Evolutionary conservation across 2,329 filamentous ascomycete species (phyloP), one percentile per base, ranked within the genome.

Genomic region (Uncinocarpus reesii): DNA sequence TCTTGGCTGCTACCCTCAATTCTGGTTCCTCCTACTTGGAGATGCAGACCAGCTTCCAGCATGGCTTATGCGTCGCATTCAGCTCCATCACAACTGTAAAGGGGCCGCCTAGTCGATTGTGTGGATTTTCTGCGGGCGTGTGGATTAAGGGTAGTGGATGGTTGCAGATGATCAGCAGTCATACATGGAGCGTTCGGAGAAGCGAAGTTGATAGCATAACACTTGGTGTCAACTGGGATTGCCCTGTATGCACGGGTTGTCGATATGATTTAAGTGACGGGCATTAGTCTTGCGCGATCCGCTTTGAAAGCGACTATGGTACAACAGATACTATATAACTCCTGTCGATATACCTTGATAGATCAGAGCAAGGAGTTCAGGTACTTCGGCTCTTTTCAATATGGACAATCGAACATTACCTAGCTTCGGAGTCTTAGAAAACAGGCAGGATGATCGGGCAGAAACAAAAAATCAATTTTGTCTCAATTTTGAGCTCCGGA

Each of bases 351-450:
- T 76, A 77, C 78, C 74, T 79, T 79, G 71, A 78, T 80, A 81
- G 76, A 77, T 72, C 77, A 74, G 72, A 72, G 60, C 72, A 71
- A 67, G 71, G 71, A 68, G 65, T 74, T 41, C 44, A 47, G 67
- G 63, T 63, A 59, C 60, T 60, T 61, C 60, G 58, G 56, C 62
- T 63, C 58, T 61, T 58, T 60, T 61, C 57, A 51, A 56, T 56
- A 55, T 60, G 57, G 56, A 56, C 55, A 59, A 57, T 68, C 68
- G 69, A 62, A 58, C 59, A 79, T 75, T 77, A 78, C 76, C 78
- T 84, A 84, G 80, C 78, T 79, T 78, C 76, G 68, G 68, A 68
- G 63, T 80, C 77, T 80, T 85, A 84, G 82, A 81, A 83, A 36
- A 38, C 78, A 81, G 71, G 67, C 70, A 69, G 58, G 56, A 61